Evolutionary conservation across 106 monocot genomes (phyloP).

Genomic region (Dendrobium huoshanense): DNA sequence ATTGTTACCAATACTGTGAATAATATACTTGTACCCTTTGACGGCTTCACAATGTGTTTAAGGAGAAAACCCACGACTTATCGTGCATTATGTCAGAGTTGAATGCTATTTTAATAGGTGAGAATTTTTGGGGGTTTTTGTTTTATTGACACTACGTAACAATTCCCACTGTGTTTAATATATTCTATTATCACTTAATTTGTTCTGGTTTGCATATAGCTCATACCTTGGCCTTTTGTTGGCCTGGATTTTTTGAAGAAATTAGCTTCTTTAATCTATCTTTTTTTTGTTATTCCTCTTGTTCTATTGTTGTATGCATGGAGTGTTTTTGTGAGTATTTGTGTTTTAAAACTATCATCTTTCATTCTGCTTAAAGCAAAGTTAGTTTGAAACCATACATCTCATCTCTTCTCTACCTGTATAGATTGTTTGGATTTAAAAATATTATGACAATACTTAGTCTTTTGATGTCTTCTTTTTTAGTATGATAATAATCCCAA

Average conservation of each 20-base stretch:
- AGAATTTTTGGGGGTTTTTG: no score
- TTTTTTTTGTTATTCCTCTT: not conserved
- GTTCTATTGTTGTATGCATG: not conserved
- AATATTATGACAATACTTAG: not conserved
- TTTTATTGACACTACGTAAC: no score
- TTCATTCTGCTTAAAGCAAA: not conserved
- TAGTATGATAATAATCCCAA: not conserved
- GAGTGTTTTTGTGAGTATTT: not conserved
- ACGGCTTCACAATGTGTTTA: no score
- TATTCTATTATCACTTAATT: not conserved
- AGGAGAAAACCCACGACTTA: not conserved
- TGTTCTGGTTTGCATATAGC: not conserved
- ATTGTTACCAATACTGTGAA: no score
- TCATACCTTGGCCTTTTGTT: not conserved
- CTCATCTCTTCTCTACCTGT: not conserved
- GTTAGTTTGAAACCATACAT: not conserved
- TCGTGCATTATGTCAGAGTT: not conserved
- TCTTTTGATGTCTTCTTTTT: not conserved
- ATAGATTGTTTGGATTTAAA: not conserved
- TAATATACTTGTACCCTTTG: no score
- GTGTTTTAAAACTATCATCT: not conserved
- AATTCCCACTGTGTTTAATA: not conserved
- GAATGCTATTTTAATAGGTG: not conserved
- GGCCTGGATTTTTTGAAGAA: not conserved
- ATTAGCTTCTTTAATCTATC: not conserved